These are phyloP conservation scores for Clausena lansium DNA, from an alignment of 345 rosid species.

Conservation along the genomic window DNA sequence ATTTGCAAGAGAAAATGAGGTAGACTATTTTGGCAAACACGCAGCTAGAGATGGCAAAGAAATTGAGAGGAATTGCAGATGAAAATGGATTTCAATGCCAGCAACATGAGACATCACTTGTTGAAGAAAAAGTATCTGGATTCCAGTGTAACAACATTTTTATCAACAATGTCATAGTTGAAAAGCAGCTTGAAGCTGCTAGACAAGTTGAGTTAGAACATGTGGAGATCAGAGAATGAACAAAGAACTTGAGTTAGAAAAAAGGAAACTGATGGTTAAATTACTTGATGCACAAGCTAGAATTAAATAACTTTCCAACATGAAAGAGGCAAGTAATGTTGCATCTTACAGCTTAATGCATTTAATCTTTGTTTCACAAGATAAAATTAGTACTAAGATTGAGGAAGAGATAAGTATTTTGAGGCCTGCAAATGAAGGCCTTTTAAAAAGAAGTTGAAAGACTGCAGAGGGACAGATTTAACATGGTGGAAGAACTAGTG, in stretches of 20 bases:
- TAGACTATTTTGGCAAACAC: conserved; percentile 13
- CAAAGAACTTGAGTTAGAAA: conserved; percentile 37
- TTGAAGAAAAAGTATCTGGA: conserved; percentile 27
- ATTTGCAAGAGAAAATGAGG: conserved; percentile 19
- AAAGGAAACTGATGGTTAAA: conserved; percentile 30
- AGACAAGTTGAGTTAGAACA: conserved; percentile 17
- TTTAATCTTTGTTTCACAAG: conserved; percentile 23
- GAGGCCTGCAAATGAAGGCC: conserved; percentile 21
- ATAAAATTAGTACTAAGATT: conserved; percentile 1
- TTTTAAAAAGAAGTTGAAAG: conserved; percentile 26
- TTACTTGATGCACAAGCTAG: conserved; percentile 24
- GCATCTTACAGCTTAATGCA: no score
- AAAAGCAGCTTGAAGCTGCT: conserved; percentile 19
- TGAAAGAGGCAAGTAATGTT: conserved; percentile 18
- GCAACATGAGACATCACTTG: conserved; percentile 17
- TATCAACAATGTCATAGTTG: neutral
- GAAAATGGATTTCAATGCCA: conserved; percentile 7
- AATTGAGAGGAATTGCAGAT: conserved; percentile 19
- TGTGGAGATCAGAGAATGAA: conserved; percentile 25
- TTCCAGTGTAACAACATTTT: neutral
- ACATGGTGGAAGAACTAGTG: conserved; percentile 41
- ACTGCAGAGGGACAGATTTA: conserved; percentile 35
- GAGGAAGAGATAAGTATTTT: conserved; percentile 14
- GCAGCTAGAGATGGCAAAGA: conserved; percentile 22
- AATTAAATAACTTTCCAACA: conserved; percentile 21